These are phyloP conservation scores for Hypoxylon rubiginosum DNA, from an alignment of 2,329 filamentous ascomycete genomes.

Conservation along the genomic window DNA sequence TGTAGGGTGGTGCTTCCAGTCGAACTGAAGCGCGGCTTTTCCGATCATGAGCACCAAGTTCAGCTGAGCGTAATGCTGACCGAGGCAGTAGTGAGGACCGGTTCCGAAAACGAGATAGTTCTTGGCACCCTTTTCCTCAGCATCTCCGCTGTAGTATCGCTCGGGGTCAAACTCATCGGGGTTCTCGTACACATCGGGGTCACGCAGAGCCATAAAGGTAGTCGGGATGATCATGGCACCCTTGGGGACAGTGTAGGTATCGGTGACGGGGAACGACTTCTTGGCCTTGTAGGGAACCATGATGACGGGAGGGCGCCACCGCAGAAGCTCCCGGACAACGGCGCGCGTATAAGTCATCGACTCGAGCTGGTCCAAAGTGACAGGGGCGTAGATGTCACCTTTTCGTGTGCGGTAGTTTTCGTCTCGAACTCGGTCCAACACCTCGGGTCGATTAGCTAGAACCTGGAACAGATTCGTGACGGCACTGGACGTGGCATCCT, in stretches of 20 bases:
- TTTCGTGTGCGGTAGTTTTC: conserved; percentile 86
- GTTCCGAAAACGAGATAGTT: conserved; percentile 98
- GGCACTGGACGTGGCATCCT: conserved; percentile 95
- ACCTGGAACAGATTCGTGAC: conserved; percentile 96
- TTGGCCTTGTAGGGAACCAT: conserved; percentile 97
- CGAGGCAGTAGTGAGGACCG: conserved; percentile 95
- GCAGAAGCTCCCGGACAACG: conserved; percentile 89
- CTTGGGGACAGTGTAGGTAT: conserved; percentile 92
- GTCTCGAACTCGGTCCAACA: conserved; percentile 89
- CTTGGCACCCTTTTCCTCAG: conserved; percentile 87
- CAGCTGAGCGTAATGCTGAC: conserved; percentile 89
- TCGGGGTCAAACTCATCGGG: conserved; percentile 92
- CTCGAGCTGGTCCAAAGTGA: conserved; percentile 89
- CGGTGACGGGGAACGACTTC: conserved; percentile 93
- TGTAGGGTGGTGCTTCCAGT: conserved; percentile 92
- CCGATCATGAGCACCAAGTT: conserved; percentile 92
- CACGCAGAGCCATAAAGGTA: conserved; percentile 89
- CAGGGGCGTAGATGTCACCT: conserved; percentile 76
- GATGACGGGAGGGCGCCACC: conserved; percentile 94
- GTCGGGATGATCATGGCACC: conserved; percentile 95
- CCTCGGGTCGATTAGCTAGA: conserved; percentile 92
- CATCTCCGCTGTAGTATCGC: conserved; percentile 89
- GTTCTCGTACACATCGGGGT: conserved; percentile 91
- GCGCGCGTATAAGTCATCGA: conserved; percentile 90
- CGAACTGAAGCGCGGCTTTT: conserved; percentile 86